A percentile compares a stretch with the other conserved stretches of the same genome.
These are phyloP conservation scores for Diaporthe destruens DNA, from an alignment of 2,329 filamentous ascomycete genomes.

Conservation along the genomic window DNA sequence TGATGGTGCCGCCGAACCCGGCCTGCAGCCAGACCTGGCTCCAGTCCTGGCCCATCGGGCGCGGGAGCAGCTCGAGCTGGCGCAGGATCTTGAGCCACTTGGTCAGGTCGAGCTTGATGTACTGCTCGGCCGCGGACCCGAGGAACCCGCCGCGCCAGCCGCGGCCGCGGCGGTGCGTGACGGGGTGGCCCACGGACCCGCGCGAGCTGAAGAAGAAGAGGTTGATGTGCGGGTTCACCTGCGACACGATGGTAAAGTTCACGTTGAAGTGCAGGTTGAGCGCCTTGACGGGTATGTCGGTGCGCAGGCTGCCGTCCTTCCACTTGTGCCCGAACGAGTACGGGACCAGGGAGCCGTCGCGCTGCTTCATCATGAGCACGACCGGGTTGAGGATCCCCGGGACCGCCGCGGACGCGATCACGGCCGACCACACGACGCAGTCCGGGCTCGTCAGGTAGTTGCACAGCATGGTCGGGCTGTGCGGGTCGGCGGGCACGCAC, in stretches of 20 bases:
- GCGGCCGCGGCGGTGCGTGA: conserved; percentile 91
- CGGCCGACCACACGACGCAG: conserved; percentile 98
- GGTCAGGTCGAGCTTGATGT: conserved; percentile 94
- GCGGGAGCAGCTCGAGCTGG: conserved; percentile 90
- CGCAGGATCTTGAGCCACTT: conserved; percentile 98
- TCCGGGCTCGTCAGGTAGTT: conserved; percentile 97
- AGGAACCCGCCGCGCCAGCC: conserved; percentile 97
- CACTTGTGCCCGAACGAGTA: conserved; percentile 99
- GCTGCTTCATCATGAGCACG: conserved; percentile 90
- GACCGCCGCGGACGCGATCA: conserved; percentile 93
- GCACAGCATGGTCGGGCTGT: conserved; percentile 90
- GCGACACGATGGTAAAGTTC: conserved; percentile 90
- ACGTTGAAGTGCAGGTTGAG: conserved; percentile 98
- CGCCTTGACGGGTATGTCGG: conserved; percentile 94
- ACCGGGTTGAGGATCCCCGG: conserved; percentile 96
- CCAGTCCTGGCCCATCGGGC: conserved; percentile 95
- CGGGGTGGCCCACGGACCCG: conserved; percentile 90
- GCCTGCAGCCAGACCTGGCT: conserved; percentile 95
- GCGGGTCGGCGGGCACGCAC: conserved; percentile 94
- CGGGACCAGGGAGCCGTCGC: conserved; percentile 81
- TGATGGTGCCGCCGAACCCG: conserved; percentile 88
- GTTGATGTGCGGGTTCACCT: conserved; percentile 98
- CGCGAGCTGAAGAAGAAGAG: conserved; percentile 98
- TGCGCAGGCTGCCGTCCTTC: conserved; percentile 96
- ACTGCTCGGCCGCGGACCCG: conserved; percentile 91